A percentile compares a stretch with the other conserved stretches of the same genome.
Conservation (phyloP, 140 eudicot species). For the Cichorium intybus region DNA sequence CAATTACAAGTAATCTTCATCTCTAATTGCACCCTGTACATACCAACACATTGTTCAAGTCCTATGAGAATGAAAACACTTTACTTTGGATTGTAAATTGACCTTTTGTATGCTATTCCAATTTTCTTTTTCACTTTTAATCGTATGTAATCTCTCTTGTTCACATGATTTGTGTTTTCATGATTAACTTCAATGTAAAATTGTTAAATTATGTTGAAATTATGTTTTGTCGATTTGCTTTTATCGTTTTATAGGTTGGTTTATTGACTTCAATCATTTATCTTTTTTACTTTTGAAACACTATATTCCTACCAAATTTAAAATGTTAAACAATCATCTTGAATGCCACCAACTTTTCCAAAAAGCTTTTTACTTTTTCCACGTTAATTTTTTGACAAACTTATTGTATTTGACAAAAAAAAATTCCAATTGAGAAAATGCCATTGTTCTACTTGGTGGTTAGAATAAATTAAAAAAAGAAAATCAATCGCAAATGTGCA, state of each 20-base stretch:
- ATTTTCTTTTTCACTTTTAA: conserved; percentile 6
- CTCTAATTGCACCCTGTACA: conserved; percentile 14
- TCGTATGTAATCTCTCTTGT: conserved; percentile 20
- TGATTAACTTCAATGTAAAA: conserved; percentile 15
- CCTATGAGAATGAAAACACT: conserved; percentile 1
- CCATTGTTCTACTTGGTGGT: no score
- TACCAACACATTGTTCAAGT: conserved; percentile 15
- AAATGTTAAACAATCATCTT: no score
- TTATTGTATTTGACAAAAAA: no score
- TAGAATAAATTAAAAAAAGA: no score
- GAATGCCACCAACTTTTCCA: no score
- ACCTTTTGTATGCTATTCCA: conserved; percentile 5
- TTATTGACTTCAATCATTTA: no score
- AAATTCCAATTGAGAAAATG: no score
- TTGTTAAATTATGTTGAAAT: background rate
- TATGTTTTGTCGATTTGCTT: conserved; percentile 8
- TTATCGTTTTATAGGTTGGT: background rate
- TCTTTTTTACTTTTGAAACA: no score
- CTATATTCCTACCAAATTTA: no score
- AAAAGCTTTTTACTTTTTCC: no score
- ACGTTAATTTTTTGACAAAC: no score
- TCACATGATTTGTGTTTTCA: conserved; percentile 22
- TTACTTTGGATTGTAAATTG: conserved; percentile 17
- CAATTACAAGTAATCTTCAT: conserved; percentile 10
- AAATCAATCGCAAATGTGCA: no score